Evolutionary conservation across 139 green algal genomes (phyloP).

Genomic region (Prasinococcaceae sp.): DNA sequence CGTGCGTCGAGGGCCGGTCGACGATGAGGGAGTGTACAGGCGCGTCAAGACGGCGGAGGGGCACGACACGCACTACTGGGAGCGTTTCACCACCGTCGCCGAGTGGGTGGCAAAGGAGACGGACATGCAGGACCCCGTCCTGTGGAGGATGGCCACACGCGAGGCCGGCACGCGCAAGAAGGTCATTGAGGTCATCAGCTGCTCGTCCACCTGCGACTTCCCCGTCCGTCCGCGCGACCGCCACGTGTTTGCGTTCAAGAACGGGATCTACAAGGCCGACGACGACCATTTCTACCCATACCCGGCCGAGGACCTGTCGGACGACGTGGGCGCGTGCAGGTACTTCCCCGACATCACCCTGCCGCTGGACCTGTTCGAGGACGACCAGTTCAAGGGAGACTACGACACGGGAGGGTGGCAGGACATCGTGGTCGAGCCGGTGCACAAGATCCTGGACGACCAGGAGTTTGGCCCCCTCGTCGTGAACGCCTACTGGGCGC

Average conservation of each 20-base stretch:
- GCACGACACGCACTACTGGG: no score
- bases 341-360: constrained; percentile 3
- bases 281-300: constrained; percentile 2
- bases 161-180: neutral
- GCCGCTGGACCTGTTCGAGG: neutral
- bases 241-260: constrained; percentile 9
- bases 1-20: no score
- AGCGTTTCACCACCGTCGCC: no score
- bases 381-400: neutral
- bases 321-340: constrained; percentile 4
- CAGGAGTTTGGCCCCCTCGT: constrained; percentile 4
- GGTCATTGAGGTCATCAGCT: neutral
- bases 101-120: no score
- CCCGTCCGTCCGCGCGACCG: no score
- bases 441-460: constrained; percentile 13
- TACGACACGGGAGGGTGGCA: neutral
- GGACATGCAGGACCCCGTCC: neutral
- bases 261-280: constrained; percentile 16
- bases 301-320: neutral
- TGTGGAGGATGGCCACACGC: neutral
- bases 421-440: constrained; percentile 2
- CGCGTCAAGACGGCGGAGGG: no score
- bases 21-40: no score
- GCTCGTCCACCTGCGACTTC: neutral
- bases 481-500: constrained; percentile 1